These are phyloP conservation scores for Penicillium pancosmium DNA, from an alignment of 495 filamentous ascomycete genomes.

Conservation along the genomic window DNA sequence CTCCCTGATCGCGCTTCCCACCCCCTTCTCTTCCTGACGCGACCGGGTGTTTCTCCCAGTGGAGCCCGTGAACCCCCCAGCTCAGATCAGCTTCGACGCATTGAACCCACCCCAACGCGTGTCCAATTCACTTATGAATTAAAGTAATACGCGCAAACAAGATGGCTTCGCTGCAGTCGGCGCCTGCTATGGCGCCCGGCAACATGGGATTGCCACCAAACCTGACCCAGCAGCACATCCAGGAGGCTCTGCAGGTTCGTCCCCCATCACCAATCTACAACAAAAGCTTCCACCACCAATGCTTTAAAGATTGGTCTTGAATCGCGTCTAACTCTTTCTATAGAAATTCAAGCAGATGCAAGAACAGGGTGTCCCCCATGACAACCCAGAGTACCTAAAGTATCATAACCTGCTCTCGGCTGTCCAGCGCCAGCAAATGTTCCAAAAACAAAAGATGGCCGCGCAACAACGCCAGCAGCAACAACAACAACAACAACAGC, in stretches of 20 bases:
- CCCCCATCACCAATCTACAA: not conserved
- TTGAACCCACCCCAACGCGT: slow-evolving; percentile 12
- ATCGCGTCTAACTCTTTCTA: slow-evolving; percentile 1
- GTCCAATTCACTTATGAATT: slow-evolving; percentile 35
- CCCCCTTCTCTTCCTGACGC: slow-evolving; percentile 23
- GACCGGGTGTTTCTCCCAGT: slow-evolving; percentile 24
- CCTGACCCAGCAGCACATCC: slow-evolving; percentile 61
- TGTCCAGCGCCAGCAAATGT: slow-evolving; percentile 63
- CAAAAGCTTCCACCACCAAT: not conserved
- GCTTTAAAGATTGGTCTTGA: not conserved
- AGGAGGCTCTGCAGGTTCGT: slow-evolving; percentile 63
- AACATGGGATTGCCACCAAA: slow-evolving; percentile 58
- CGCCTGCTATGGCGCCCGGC: slow-evolving; percentile 63
- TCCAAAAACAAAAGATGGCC: slow-evolving; percentile 49
- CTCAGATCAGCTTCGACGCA: slow-evolving; percentile 11
- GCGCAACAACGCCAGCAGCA: slow-evolving; percentile 43
- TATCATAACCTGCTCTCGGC: slow-evolving; percentile 65
- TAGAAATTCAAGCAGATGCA: slow-evolving; percentile 86
- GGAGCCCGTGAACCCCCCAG: slow-evolving; percentile 23
- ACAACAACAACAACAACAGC: slow-evolving; percentile 49
- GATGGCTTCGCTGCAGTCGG: slow-evolving; percentile 80
- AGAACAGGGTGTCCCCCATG: slow-evolving; percentile 68
- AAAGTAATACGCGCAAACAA: slow-evolving; percentile 26
- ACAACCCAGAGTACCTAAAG: slow-evolving; percentile 81
- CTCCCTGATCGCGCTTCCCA: slow-evolving; percentile 7